A percentile compares a stretch with the other conserved stretches of the same genome.
phyloP scores from a whole-genome alignment of 1,139 yeast species.

The Magnusiomyces sp. region DNA sequence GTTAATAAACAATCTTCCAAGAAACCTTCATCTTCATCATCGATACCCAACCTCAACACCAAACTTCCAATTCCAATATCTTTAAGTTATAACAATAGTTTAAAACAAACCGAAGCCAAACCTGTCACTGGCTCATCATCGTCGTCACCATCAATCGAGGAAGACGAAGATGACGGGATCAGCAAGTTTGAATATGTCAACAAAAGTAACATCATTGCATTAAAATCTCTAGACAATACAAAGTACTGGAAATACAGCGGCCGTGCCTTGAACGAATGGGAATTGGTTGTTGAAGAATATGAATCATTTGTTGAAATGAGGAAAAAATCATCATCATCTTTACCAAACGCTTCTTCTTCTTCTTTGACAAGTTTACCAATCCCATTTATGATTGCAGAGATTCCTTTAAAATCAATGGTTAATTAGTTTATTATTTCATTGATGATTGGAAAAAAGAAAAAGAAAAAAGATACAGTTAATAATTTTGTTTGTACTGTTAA shows the following conservation, averaged over 20 bases:
- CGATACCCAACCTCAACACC: no score
- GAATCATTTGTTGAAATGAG: conserved; percentile 42
- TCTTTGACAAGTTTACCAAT: conserved; percentile 28
- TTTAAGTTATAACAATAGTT: no score
- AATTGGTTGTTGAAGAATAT: conserved; percentile 46
- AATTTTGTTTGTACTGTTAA: neutral
- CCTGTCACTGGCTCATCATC: no score
- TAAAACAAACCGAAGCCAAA: no score
- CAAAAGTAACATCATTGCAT: neutral
- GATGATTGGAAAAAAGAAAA: no score
- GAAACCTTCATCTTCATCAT: no score
- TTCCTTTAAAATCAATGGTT: conserved; percentile 17
- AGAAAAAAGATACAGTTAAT: no score
- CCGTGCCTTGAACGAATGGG: conserved; percentile 61
- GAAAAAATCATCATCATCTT: conserved; percentile 21
- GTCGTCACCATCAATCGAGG: no score
- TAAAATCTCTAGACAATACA: conserved; percentile 18
- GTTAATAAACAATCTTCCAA: no score
- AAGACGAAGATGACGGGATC: neutral
- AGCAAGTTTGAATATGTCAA: neutral
- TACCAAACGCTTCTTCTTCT: conserved; percentile 18
- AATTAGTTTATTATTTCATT: conserved; percentile 1
- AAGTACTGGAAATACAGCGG: conserved; percentile 43
- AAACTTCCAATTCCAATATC: no score
- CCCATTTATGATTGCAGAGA: conserved; percentile 41